Conservation (phyloP, 2,329 filamentous ascomycete species). For the Fusarium sp. region DNA sequence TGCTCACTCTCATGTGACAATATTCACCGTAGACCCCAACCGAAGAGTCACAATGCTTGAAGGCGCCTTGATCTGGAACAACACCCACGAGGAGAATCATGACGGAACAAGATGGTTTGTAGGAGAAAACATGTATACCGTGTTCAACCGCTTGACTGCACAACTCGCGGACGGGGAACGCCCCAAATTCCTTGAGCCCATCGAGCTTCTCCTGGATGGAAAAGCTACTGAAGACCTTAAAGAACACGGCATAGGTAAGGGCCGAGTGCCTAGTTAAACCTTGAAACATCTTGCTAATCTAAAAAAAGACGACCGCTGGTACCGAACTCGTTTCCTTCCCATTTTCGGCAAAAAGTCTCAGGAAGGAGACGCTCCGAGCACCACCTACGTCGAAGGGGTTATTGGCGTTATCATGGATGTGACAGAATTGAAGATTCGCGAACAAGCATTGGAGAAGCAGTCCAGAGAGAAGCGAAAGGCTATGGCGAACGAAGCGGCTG, state of each 20-base stretch:
- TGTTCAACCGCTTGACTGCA: constrained; percentile 66
- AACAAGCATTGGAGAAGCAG: constrained; percentile 67
- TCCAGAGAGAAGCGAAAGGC: constrained; percentile 76
- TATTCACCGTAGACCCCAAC: constrained; percentile 76
- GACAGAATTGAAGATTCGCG: constrained; percentile 69
- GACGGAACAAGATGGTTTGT: constrained; percentile 62
- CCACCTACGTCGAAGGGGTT: constrained; percentile 72
- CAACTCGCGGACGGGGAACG: constrained; percentile 57
- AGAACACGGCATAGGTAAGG: constrained; percentile 68
- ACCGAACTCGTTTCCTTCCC: constrained; percentile 77
- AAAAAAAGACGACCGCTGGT: constrained; percentile 68
- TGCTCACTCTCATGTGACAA: constrained; percentile 77
- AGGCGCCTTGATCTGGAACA: constrained; percentile 70
- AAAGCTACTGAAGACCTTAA: constrained; percentile 68
- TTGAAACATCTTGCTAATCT: constrained; percentile 13
- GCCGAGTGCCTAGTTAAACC: background rate
- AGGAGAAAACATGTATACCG: constrained; percentile 71
- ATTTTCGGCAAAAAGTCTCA: constrained; percentile 67
- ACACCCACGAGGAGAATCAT: constrained; percentile 52
- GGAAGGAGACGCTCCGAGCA: constrained; percentile 58
- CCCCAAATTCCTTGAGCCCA: constrained; percentile 64
- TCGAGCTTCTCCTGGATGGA: constrained; percentile 74
- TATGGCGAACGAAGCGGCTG: constrained; percentile 79
- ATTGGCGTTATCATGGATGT: constrained; percentile 85
- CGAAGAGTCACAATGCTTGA: constrained; percentile 75